Evolutionary conservation across 805 yeast species (phyloP), one percentile per base, ranked within the genome.

Genomic region (Lachancea nothofagi): DNA sequence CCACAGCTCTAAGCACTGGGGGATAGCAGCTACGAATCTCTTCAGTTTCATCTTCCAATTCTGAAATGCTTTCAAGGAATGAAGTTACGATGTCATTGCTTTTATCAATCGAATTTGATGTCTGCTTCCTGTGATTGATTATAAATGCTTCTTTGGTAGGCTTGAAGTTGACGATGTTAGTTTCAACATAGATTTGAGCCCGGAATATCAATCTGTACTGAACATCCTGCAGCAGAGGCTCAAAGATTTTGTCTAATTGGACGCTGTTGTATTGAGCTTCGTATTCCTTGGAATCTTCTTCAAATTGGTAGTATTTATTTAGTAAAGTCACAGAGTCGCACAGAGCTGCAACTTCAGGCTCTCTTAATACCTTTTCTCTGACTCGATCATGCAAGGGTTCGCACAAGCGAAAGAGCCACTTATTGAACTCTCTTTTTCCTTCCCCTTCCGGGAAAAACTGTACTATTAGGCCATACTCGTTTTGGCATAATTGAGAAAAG

Each of bases 151-250:
- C 79, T 1, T 77, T 70, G 3, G 74, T 70, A 2, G 94, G 87
- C 44, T 67, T 74, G 53, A 83, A 85, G 24, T 71, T 72, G 13
- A 77, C 73, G 38, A 89, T 75, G 43, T 77, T 78, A 24, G 76
- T 75, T 45, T 83, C 90, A 22, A 86, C 76, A 47, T 73, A 80
- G 7, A 74, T 71, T 55, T 86, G 93, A 9, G 83, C 81, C 49
- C 90, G 70, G 59, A 89, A 84, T 2, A 87, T 80, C 28, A 90
- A 67, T 44, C 96, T 68, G 2, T 85, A 72, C 61, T 90, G 97
- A 0, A 81, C 75, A 51, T 83, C 95, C 41, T 79, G 77, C 19
- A 83, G 59, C 8, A 87, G 74, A 0, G 94, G 89, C 40, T 75
- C 75, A 46, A 85, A 80, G 4, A 87, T 61, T 31, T 68, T 70